These are phyloP conservation scores for Cercophora scortea DNA, from an alignment of 495 filamentous ascomycete species.

Conservation along the genomic window DNA sequence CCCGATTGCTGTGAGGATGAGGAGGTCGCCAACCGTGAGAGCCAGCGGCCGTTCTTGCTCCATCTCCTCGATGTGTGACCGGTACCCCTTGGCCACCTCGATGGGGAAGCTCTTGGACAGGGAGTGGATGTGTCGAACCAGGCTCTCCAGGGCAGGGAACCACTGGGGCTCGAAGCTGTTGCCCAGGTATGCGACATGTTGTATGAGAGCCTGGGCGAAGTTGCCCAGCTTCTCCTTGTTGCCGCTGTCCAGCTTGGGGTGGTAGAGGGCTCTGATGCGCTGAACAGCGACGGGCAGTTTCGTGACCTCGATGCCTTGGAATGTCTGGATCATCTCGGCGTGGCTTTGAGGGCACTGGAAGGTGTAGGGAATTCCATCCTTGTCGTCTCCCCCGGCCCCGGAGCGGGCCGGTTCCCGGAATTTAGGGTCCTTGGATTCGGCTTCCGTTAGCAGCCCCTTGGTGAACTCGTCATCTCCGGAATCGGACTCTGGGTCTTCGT, in stretches of 20 bases:
- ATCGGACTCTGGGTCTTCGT: slow-evolving; percentile 18
- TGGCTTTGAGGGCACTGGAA: slow-evolving; percentile 78
- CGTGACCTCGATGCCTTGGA: slow-evolving; percentile 46
- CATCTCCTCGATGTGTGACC: slow-evolving; percentile 59
- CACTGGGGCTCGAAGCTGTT: slow-evolving; percentile 30
- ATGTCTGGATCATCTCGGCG: slow-evolving; percentile 59
- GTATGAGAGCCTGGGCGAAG: slow-evolving; percentile 68
- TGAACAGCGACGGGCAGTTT: slow-evolving; percentile 76
- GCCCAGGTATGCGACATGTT: slow-evolving; percentile 66
- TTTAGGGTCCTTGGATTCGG: slow-evolving; percentile 32
- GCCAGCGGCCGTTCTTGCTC: slow-evolving; percentile 50
- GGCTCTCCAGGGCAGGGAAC: slow-evolving; percentile 29
- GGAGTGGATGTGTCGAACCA: slow-evolving; percentile 45
- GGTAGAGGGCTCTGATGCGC: slow-evolving; percentile 78
- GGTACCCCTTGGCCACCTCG: slow-evolving; percentile 68
- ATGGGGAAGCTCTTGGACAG: slow-evolving; percentile 75
- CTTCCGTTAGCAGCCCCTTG: slow-evolving; percentile 50
- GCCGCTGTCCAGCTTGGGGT: slow-evolving; percentile 72
- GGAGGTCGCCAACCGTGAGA: slow-evolving; percentile 65
- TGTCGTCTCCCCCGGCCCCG: slow-evolving; percentile 13
- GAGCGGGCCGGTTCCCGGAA: no score
- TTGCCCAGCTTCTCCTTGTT: slow-evolving; percentile 77
- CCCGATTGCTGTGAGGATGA: slow-evolving; percentile 72
- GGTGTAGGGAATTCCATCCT: slow-evolving; percentile 62
- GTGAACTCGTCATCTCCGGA: slow-evolving; percentile 62